Percentiles rank a stretch among this genome's conserved stretches.
Conservation (phyloP, 139 green algal species). For the Nannochloris sp. region DNA sequence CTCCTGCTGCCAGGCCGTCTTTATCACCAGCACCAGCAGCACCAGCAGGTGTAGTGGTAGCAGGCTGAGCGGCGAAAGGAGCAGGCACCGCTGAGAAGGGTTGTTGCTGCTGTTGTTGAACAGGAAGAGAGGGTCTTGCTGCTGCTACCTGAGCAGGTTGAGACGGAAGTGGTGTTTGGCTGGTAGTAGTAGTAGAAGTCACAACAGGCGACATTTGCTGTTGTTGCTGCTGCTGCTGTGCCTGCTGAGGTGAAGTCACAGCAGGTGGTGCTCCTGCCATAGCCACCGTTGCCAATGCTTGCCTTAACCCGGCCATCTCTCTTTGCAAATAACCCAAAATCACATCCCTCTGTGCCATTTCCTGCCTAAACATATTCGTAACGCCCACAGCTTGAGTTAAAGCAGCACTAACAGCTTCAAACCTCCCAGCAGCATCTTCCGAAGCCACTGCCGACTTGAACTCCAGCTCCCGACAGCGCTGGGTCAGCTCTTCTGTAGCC, state of each 20-base stretch:
- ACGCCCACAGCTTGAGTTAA: neutral
- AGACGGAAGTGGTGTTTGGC: no score
- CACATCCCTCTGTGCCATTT: neutral
- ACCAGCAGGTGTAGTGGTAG: no score
- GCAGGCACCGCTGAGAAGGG: neutral
- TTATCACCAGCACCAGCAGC: neutral
- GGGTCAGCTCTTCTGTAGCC: neutral
- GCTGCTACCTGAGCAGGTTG: no score
- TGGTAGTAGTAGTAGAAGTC: no score
- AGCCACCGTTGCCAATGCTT: neutral
- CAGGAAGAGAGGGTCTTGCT: no score
- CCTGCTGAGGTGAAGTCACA: no score
- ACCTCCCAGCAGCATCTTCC: neutral
- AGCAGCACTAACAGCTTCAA: conserved; percentile 6
- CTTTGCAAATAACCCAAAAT: neutral
- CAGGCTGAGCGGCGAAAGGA: neutral
- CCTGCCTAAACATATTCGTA: neutral
- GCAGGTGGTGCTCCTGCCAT: no score
- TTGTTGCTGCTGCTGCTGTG: no score
- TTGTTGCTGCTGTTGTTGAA: no score
- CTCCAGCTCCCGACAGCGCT: conserved; percentile 6
- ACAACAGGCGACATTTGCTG: no score
- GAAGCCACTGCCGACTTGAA: neutral
- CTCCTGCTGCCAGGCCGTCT: neutral
- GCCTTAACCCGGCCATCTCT: neutral